Evolutionary conservation across 108 stramenopile genomes (phyloP), one percentile per base, ranked within the genome.

Genomic region (Pseudonitzschia pungens): DNA sequence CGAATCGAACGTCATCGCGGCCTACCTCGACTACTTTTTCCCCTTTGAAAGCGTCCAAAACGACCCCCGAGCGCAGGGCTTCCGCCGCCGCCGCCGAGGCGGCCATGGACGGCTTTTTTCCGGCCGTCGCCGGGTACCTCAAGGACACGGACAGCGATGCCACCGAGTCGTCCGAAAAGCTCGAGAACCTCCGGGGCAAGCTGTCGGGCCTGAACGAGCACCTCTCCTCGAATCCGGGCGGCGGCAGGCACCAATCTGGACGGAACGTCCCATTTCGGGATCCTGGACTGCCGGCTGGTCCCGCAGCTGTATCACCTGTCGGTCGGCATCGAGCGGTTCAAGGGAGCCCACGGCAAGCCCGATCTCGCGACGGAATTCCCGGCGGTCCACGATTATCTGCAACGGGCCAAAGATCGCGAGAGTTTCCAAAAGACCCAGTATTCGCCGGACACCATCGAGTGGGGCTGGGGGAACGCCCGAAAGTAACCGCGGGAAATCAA

Each of bases 1-100:
- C 1, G 93, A 94, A 78, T 87, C 85, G 26, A 85, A 84, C 7
- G 86, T 92, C 26, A 90, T 91, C 83, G 85, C 69, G 5, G 86
- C 92, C 43, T 94, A 94, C 74, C 75, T 94, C 40, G 91, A 92
- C 62, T 94, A 88, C 70, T 94, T 91, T 73, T 94, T 94, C 76
- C 68, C 76, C 29, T 62, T 16, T 18, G 50, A 63, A 62, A 42
- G 42, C 16, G 21, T 11, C 5, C 14, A 33, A 12, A 58, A n/a
- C n/a, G n/a, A n/a, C n/a, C n/a, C n/a, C 6, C 10, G 7, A 24
- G 18, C 15, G 15, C 20, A 0, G 20, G 20, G 20, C 15, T 27
- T 18, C 11, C 21, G 24, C 22, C 5, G 28, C n/a, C n/a, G 57
- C 21, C 15, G 45, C 44, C 55, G 89, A 85, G 6, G 77, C 79